Evolutionary conservation across 2,329 filamentous ascomycete genomes (phyloP), one percentile per base, ranked within the genome.

Genomic region (Arthrinium phaeospermum): DNA sequence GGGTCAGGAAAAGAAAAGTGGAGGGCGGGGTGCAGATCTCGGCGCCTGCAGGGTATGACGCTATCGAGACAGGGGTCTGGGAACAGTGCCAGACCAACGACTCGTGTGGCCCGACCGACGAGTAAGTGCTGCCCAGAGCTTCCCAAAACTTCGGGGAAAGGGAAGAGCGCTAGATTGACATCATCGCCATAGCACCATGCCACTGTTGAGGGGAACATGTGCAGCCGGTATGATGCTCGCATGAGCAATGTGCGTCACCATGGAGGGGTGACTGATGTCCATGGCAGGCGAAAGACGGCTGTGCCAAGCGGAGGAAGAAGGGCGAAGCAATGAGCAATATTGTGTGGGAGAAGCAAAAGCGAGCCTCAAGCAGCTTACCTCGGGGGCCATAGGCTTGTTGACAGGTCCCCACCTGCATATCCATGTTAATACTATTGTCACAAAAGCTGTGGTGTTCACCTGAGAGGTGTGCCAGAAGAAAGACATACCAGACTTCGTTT

Each of bases 341-440:
- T n/a, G 53, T 34, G 30, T 8, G 30, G 22, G 30, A 22, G 1
- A 61, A 37, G 8, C 57, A 64, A 22, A 41, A 37, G 34, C 57
- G 24, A 41, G 34, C 12, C n/a, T 19, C 34, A n/a, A 41, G 19
- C 34, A 30, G 30, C 94, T 91, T 92, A 98, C 96, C 84, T 98
- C 95, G 79, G 95, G 91, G 78, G 91, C 92, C 96, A 99, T 99
- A 82, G 96, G 94, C 91, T 98, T 98, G 90, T 99, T 99, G 78
- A 99, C 96, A 72, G 96, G 96, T 80, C 96, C 96, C 96, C 96
- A 98, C 86, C 86, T 88, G 73, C 70, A 74, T 71, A 75, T 69
- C 61, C 71, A 72, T 45, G n/a, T 34, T 46, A 64, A 74, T 79
- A 83, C 78, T 84, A 79, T 75, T 71, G 69, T n/a, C 47, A 64